Base-by-base conservation (phyloP, 2,329 filamentous ascomycete species). In the Ophiobolus disseminans region DNA sequence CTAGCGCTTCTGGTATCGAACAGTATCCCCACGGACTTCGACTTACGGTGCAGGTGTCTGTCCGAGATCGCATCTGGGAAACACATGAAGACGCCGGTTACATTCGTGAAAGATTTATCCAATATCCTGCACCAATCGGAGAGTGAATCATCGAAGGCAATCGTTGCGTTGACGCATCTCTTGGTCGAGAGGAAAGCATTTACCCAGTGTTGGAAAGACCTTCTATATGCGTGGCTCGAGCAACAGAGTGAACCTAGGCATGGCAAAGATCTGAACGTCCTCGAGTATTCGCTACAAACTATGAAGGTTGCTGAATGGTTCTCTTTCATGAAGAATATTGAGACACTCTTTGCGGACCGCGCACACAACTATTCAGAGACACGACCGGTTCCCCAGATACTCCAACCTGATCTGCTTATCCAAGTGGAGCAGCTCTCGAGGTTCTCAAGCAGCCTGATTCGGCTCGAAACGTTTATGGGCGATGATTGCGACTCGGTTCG, bases 261-360 rank as follows among this genome's bases (percentile, higher is more conserved):
- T 19, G 5, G 28, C 14, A 14, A 17, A 16, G 34, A 26, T 13
- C 31, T 19, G 19, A 37, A 41, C 16, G n/a, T 57, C 2, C 7
- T 65, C 3, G 55, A 65, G 0, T 52, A 62, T 38, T 43, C 53
- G 0, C 17, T 65, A 6, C 41, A 53, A 3, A 45, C 58, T 7
- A 58, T 68, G 49, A 59, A 50, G 21, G 41, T 50, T 4, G 39
- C 36, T 6, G 56, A 59, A 22, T 70, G 66, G 65, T 21, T 59
- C 3, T 41, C 48, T 11, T 67, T 63, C 41, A 57, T 68, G 37
- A 28, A 44, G 5, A 39, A 58, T 5, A 43, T 66, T 8, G 55
- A 60, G 23, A 43, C 40, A 4, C 38, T 69, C 4, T 68, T 67
- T 25, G 10, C 4, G 0, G 11, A n/a, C n/a, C n/a, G n/a, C n/a